Evolutionary conservation across 805 yeast genomes (phyloP), one percentile per base, ranked within the genome.

Genomic region (Yueomyces sp.): DNA sequence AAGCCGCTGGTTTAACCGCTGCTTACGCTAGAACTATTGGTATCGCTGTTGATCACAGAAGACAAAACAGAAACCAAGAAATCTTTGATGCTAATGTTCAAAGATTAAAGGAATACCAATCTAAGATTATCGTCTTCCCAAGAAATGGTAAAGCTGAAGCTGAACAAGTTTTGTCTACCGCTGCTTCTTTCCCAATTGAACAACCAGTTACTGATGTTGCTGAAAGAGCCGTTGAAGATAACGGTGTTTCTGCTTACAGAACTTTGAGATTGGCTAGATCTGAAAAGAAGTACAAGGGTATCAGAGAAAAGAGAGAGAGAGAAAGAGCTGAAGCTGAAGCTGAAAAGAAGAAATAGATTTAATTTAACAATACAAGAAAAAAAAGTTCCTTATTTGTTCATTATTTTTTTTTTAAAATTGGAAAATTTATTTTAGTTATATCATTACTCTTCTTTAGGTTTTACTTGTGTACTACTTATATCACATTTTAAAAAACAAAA

Each of bases 251-350:
- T 61, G 97, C 98, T 67, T 90, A 64, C 94, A 78, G 81, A 72
- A 87, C 96, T 64, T 84, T 92, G 69, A 85, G 97, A 76, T 72
- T 76, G 64, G 97, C 97, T 56, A 85, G 92, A 79, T 81, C 94
- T 60, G 85, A 84, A 63, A 86, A 90, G 80, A 86, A 77, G 73
- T 83, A 77, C 83, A 76, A 71, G 70, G 99, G 99, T 79, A 76
- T 78, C 75, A 87, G 94, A 76, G 97, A 81, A 69, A 92, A 90
- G 94, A 84, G 96, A 76, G 95, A 95, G 65, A 79, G 70, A 68
- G 96, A 88, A 60, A 79, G 78, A 77, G 96, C 96, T 70, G 97
- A 86, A 76, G 97, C 96, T 70, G 98, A 88, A 77, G 95, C 94
- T 75, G 96, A 87, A 66, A 88, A 88, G 90, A 88, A 88, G 88